A percentile compares a stretch with the other conserved stretches of the same genome.
phyloP scores from a whole-genome alignment of 177 flowering plant genomes.

The Vitis hybrid region DNA sequence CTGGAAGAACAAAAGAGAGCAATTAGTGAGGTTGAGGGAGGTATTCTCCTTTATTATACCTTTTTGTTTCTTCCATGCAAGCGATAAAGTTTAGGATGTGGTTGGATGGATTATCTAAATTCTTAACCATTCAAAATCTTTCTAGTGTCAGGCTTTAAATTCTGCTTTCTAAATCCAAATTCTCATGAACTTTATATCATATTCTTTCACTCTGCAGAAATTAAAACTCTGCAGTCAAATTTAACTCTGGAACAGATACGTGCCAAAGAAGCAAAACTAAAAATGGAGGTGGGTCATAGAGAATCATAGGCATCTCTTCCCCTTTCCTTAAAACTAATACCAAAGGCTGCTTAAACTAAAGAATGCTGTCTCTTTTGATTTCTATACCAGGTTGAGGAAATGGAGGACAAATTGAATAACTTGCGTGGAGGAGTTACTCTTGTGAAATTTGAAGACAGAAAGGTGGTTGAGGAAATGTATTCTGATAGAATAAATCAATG shows the following conservation, averaged over 20 bases:
- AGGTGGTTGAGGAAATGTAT: slow-evolving; percentile 48
- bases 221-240: slow-evolving; percentile 76
- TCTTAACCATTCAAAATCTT: not conserved
- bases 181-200: not conserved
- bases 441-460: slow-evolving; percentile 79
- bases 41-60: slow-evolving; percentile 27
- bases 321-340: not conserved
- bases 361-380: not conserved
- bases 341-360: not conserved
- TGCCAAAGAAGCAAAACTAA: slow-evolving; percentile 51
- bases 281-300: slow-evolving; percentile 46
- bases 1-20: slow-evolving; percentile 58
- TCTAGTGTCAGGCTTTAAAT: not conserved
- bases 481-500: slow-evolving; percentile 63
- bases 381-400: slow-evolving; percentile 55
- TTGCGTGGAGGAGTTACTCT: slow-evolving; percentile 74
- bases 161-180: not conserved
- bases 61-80: not conserved
- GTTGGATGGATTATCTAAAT: no score
- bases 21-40: slow-evolving; percentile 72
- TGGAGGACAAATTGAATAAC: slow-evolving; percentile 71
- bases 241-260: slow-evolving; percentile 75
- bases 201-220: slow-evolving; percentile 47
- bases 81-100: not conserved
- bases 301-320: not conserved